Conservation (phyloP, 495 filamentous ascomycete genomes). For the Mytilinidion resinicola region DNA sequence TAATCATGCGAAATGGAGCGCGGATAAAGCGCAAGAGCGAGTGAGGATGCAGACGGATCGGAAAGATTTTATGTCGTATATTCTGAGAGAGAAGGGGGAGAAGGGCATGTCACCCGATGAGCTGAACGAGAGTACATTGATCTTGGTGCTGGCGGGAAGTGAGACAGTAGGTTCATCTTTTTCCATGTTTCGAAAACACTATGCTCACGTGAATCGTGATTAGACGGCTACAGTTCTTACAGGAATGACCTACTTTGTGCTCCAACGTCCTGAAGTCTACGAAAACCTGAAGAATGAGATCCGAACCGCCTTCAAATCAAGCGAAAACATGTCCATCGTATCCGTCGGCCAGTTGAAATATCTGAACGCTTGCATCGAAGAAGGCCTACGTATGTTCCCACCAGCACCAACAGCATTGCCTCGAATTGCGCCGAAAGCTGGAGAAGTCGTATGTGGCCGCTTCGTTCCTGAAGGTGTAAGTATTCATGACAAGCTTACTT, state of each 20-base stretch:
- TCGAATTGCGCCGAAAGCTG: constrained; percentile 42
- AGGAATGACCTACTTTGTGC: not conserved
- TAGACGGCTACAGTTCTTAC: not conserved
- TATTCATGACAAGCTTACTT: not conserved
- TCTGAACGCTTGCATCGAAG: constrained; percentile 44
- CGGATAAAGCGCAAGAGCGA: constrained; percentile 5
- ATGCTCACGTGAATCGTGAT: not conserved
- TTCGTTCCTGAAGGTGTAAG: constrained; percentile 36
- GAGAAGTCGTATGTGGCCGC: constrained; percentile 36
- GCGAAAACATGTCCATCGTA: constrained; percentile 27
- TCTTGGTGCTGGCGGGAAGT: not conserved
- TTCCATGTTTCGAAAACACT: not conserved
- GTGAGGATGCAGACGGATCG: constrained; percentile 7
- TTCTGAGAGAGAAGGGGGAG: constrained; percentile 5
- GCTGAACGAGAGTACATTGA: not conserved
- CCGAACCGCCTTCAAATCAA: constrained; percentile 16
- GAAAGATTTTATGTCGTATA: constrained; percentile 15
- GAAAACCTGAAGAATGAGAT: constrained; percentile 25
- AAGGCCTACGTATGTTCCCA: constrained; percentile 50
- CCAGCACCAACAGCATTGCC: constrained; percentile 45
- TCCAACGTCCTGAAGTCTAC: not conserved
- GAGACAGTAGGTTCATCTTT: not conserved
- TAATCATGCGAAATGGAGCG: not conserved
- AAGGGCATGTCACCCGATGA: constrained; percentile 8
- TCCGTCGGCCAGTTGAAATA: constrained; percentile 39